A percentile compares a stretch with the other conserved stretches of the same genome.
Evolutionary conservation across 75 land plant species (phyloP).

Genomic region (Cupressus sempervirens): DNA sequence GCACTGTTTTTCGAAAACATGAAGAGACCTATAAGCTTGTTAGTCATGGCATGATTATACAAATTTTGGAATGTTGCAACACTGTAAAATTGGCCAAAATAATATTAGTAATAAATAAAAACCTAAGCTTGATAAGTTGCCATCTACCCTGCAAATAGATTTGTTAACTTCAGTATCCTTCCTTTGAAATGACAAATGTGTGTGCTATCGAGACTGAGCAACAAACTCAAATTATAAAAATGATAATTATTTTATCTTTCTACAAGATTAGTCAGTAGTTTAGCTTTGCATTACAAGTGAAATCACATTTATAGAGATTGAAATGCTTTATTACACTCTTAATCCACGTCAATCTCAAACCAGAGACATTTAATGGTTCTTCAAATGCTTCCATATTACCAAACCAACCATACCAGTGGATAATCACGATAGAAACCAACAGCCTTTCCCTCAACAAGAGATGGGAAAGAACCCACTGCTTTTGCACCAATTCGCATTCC

Average conservation of each 20-base stretch:
- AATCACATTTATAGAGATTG: neutral
- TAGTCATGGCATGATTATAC: neutral
- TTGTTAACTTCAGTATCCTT: neutral
- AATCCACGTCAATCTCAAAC: neutral
- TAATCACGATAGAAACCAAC: slow-evolving; percentile 39
- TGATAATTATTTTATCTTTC: neutral
- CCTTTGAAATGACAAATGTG: neutral
- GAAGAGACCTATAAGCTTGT: neutral
- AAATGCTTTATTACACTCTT: neutral
- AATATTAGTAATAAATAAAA: neutral
- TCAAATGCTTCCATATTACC: neutral
- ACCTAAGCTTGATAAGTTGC: neutral
- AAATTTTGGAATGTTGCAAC: neutral
- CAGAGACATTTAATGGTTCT: neutral
- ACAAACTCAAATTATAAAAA: neutral
- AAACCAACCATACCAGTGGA: slow-evolving; percentile 24
- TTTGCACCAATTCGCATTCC: slow-evolving; percentile 53
- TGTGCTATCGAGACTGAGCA: neutral
- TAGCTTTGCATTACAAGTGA: neutral
- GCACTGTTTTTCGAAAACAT: neutral
- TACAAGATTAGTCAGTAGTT: neutral
- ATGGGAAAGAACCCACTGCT: slow-evolving; percentile 32
- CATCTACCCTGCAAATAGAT: neutral
- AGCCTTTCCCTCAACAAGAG: slow-evolving; percentile 26
- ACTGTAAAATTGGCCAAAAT: neutral